Evolutionary conservation across 768 basidiomycete genomes (phyloP).

Genomic region (Vararia minispora): DNA sequence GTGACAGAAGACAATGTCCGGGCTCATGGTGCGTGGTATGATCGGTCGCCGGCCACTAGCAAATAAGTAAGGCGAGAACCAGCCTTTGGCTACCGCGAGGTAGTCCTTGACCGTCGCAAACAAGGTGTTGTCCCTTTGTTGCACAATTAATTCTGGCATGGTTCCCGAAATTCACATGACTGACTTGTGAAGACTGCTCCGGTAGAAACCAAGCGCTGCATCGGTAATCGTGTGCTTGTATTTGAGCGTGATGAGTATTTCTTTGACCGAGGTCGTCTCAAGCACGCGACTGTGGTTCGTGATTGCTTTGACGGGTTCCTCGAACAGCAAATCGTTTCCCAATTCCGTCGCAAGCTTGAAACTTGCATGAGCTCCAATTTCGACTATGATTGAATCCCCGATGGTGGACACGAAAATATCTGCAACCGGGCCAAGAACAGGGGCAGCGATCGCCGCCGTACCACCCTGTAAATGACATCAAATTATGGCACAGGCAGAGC

Average conservation of each 20-base stretch:
- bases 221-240: slow-evolving; percentile 48
- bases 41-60: slow-evolving; percentile 48
- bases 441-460: slow-evolving; percentile 32
- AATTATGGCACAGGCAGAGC: neutral
- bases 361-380: slow-evolving; percentile 42
- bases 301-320: slow-evolving; percentile 36
- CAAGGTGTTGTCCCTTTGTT: slow-evolving; percentile 41
- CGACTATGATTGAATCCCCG: slow-evolving; percentile 48
- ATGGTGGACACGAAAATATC: slow-evolving; percentile 38
- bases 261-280: slow-evolving; percentile 47
- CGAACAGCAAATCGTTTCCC: slow-evolving; percentile 41
- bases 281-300: slow-evolving; percentile 42
- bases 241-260: slow-evolving; percentile 46
- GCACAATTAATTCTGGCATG: too few relatives aligned
- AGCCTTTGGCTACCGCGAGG: slow-evolving; percentile 50
- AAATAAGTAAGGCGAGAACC: slow-evolving; percentile 60
- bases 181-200: slow-evolving; percentile 47
- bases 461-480: slow-evolving; percentile 23
- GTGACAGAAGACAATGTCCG: slow-evolving; percentile 56
- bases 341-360: slow-evolving; percentile 38
- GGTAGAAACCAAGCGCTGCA: slow-evolving; percentile 49
- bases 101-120: slow-evolving; percentile 55
- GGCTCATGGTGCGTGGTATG: slow-evolving; percentile 51
- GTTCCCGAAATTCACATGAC: too few relatives aligned
- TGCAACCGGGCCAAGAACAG: slow-evolving; percentile 43